These are phyloP conservation scores for Royoungia palumana DNA, from an alignment of 768 basidiomycete species.

Conservation along the genomic window DNA sequence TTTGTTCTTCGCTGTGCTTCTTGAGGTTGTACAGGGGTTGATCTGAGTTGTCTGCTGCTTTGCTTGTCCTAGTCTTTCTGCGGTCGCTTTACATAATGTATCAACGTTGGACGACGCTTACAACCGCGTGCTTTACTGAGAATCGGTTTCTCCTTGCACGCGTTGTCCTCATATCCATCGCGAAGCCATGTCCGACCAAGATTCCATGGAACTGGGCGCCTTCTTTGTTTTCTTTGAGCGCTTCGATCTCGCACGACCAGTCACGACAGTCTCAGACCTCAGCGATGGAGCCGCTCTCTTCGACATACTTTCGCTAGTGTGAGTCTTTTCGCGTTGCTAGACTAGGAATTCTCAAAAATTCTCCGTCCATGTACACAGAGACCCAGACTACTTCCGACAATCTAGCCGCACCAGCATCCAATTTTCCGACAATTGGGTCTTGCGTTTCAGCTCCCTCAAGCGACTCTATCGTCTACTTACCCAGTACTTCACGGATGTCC, in stretches of 20 bases:
- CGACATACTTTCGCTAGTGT: conserved; percentile 75
- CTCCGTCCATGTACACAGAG: conserved; percentile 45
- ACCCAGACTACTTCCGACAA: conserved; percentile 73
- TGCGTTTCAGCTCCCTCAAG: conserved; percentile 80
- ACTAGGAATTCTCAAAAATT: conserved; percentile 7
- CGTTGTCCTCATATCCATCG: neutral
- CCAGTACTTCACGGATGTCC: conserved; percentile 80
- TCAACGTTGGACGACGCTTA: neutral
- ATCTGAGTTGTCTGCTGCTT: neutral
- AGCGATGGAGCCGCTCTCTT: conserved; percentile 77
- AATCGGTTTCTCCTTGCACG: conserved; percentile 6
- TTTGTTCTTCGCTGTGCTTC: conserved; percentile 23
- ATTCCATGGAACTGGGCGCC: conserved; percentile 67
- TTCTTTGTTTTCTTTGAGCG: conserved; percentile 79
- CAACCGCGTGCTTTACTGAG: conserved; percentile 1
- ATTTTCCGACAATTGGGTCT: conserved; percentile 83
- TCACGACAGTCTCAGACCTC: conserved; percentile 64
- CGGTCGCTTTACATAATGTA: conserved; percentile 23
- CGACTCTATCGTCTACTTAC: conserved; percentile 85
- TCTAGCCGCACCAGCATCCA: conserved; percentile 55
- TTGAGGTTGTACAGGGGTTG: conserved; percentile 26
- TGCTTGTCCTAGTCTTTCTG: neutral
- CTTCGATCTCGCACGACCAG: conserved; percentile 64
- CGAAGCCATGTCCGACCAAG: conserved; percentile 35
- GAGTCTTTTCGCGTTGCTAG: conserved; percentile 29